phyloP scores from a whole-genome alignment of 164 flowering plant species.

The Malania oleifera region DNA sequence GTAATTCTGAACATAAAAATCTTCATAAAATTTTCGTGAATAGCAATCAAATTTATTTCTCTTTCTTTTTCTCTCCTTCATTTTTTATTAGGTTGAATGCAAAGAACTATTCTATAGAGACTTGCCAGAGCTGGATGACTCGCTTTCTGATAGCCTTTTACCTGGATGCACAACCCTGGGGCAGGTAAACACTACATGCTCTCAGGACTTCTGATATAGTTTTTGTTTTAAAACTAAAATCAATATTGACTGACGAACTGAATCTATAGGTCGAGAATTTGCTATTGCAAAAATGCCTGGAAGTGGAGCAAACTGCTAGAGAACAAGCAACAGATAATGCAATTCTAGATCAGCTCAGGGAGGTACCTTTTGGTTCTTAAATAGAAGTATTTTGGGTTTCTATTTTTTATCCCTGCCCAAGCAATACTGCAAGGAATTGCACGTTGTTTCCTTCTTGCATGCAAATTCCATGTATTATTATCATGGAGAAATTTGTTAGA shows the following conservation, averaged over 20 bases:
- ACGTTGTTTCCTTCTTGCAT: neutral
- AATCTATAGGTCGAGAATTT: conserved; percentile 61
- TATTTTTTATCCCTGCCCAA: neutral
- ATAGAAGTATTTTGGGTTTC: neutral
- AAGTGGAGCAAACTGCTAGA: conserved; percentile 80
- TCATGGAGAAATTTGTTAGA: no score
- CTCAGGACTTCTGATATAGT: neutral
- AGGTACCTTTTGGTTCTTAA: conserved; percentile 36
- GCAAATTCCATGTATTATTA: neutral
- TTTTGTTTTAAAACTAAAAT: neutral
- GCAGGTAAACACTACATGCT: conserved; percentile 34
- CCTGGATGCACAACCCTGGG: conserved; percentile 73
- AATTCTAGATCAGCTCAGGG: conserved; percentile 73
- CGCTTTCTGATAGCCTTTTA: conserved; percentile 72
- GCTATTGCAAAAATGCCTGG: conserved; percentile 54
- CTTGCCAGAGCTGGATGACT: conserved; percentile 69
- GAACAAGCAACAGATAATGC: conserved; percentile 96
- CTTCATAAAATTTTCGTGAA: neutral
- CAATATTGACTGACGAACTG: neutral
- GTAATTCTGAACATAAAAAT: neutral
- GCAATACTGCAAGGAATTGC: neutral
- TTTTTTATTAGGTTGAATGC: conserved; percentile 64
- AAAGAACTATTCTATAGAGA: conserved; percentile 88
- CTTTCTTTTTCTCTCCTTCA: neutral
- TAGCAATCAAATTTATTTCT: neutral